phyloP scores from a whole-genome alignment of 108 stramenopile genomes.

The Pseudonitzschia multistriata region DNA sequence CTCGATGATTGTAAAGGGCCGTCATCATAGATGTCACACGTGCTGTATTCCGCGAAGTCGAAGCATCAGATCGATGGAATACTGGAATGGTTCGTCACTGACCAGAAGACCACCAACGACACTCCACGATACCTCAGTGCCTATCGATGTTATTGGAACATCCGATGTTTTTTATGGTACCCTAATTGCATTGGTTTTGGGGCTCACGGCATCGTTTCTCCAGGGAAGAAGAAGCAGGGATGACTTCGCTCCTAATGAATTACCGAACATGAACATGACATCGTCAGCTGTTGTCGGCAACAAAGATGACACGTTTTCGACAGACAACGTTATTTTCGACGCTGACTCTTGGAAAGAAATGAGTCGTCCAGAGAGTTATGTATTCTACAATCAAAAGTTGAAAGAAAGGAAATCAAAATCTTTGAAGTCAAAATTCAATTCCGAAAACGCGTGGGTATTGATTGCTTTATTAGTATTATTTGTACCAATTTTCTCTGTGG shows the following conservation, averaged over 20 bases:
- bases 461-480: slow-evolving; percentile 57
- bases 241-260: slow-evolving; percentile 23
- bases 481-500: slow-evolving; percentile 75
- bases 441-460: slow-evolving; percentile 49
- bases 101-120: no score
- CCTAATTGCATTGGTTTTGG: slow-evolving; percentile 45
- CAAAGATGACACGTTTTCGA: not conserved
- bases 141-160: slow-evolving; percentile 11
- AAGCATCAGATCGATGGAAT: no score
- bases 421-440: not conserved
- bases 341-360: slow-evolving; percentile 62
- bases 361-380: slow-evolving; percentile 67
- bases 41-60: no score
- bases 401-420: not conserved
- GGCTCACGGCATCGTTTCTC: slow-evolving; percentile 39
- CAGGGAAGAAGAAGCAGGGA: slow-evolving; percentile 27
- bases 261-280: slow-evolving; percentile 1
- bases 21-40: no score
- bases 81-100: no score
- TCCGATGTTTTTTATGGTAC: slow-evolving; percentile 46
- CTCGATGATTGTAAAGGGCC: no score
- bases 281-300: slow-evolving; percentile 1
- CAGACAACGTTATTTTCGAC: slow-evolving; percentile 13
- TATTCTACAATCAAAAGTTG: slow-evolving; percentile 57
- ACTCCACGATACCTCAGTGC: not conserved